Percentiles rank a stretch among this genome's conserved stretches.
Conservation (phyloP, 2,329 filamentous ascomycete genomes). For the Fusarium succisae region DNA sequence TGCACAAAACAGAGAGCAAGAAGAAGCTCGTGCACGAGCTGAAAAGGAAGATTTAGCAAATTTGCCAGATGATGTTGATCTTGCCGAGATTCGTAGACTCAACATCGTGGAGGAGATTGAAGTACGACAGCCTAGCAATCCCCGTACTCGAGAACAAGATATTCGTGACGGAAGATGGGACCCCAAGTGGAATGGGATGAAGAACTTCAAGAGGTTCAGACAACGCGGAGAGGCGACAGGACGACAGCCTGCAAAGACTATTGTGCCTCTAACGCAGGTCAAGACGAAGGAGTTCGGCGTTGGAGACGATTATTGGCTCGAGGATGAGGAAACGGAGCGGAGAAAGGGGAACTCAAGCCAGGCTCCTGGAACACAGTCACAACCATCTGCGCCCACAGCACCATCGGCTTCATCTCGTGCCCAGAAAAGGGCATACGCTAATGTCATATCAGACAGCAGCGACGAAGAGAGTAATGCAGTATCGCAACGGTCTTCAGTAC, state of each 20-base stretch:
- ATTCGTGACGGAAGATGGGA: conserved; percentile 75
- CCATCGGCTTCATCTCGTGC: conserved; percentile 7
- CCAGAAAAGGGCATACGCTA: conserved; percentile 32
- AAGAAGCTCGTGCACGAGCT: conserved; percentile 68
- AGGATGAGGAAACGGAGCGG: conserved; percentile 54
- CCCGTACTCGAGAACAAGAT: conserved; percentile 57
- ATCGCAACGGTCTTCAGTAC: background rate
- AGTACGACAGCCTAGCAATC: conserved; percentile 55
- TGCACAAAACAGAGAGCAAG: conserved; percentile 67
- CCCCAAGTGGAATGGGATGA: conserved; percentile 89
- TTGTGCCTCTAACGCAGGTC: conserved; percentile 77
- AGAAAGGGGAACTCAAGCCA: conserved; percentile 44
- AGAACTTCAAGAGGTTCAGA: conserved; percentile 94
- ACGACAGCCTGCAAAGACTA: conserved; percentile 59
- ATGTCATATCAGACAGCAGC: conserved; percentile 51
- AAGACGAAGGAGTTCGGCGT: conserved; percentile 77
- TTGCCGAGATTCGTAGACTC: conserved; percentile 76
- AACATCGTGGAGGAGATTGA: conserved; percentile 82
- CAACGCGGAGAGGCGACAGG: conserved; percentile 62
- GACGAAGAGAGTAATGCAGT: conserved; percentile 43
- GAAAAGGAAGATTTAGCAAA: conserved; percentile 64
- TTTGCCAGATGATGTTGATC: conserved; percentile 71
- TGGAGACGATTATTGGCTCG: conserved; percentile 80
- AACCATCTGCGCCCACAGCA: conserved; percentile 18
- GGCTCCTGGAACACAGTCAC: conserved; percentile 33